Evolutionary conservation across 192 early-diverging fungal species (phyloP).

Genomic region (Linnemannia zychae): DNA sequence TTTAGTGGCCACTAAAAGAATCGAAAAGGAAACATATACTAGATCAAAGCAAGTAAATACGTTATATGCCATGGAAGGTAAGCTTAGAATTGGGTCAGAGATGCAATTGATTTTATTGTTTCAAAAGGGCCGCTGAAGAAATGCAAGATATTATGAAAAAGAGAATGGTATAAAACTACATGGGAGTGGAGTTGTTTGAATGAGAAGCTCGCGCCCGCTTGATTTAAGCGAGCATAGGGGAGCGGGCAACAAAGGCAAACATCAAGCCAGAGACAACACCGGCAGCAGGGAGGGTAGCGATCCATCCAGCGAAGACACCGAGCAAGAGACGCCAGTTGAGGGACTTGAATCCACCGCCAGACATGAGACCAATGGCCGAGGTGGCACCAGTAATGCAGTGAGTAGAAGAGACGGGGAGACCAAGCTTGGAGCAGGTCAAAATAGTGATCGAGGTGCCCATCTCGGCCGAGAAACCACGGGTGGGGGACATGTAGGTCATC

Average conservation of each 20-base stretch:
- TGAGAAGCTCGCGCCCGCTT: not conserved
- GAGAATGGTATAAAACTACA: slow-evolving; percentile 1
- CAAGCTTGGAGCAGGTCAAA: slow-evolving; percentile 83
- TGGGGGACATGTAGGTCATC: slow-evolving; percentile 85
- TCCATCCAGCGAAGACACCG: slow-evolving; percentile 79
- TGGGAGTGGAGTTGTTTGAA: not conserved
- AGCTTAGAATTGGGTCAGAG: not conserved
- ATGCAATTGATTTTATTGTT: not conserved
- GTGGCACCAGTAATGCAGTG: slow-evolving; percentile 89
- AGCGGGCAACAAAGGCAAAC: slow-evolving; percentile 73
- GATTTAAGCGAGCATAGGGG: slow-evolving; percentile 48
- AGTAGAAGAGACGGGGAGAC: slow-evolving; percentile 86
- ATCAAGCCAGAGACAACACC: slow-evolving; percentile 74
- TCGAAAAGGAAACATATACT: too few species aligned
- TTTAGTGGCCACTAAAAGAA: too few species aligned
- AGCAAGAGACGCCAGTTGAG: slow-evolving; percentile 83
- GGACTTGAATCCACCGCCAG: slow-evolving; percentile 66
- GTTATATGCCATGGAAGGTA: too few species aligned
- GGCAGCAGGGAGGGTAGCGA: slow-evolving; percentile 80
- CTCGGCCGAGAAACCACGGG: slow-evolving; percentile 85
- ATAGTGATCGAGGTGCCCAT: slow-evolving; percentile 84
- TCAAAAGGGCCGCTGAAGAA: not conserved
- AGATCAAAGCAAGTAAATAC: too few species aligned
- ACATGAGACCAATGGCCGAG: slow-evolving; percentile 78
- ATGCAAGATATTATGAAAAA: slow-evolving; percentile 1